Conservation (phyloP, 768 basidiomycete genomes). For the Krasilnikovozyma curviuscula region DNA sequence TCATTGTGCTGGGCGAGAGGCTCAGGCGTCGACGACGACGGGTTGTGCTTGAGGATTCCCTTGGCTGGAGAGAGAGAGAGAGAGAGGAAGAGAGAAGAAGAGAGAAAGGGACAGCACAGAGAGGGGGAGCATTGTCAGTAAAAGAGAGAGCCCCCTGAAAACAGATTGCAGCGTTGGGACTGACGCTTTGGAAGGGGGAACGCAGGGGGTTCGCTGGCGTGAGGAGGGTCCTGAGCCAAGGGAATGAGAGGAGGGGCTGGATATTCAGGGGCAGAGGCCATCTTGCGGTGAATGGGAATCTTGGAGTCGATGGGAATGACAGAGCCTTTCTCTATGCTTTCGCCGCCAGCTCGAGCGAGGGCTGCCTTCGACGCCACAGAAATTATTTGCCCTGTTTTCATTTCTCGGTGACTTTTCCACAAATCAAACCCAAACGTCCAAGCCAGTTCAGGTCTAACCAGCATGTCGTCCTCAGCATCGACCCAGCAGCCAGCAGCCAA, state of each 20-base stretch:
- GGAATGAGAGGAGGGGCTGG: conserved; percentile 10
- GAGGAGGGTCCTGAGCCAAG: not conserved
- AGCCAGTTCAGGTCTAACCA: too few relatives aligned
- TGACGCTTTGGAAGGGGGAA: too few relatives aligned
- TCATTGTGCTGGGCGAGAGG: not conserved
- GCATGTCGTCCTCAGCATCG: too few relatives aligned
- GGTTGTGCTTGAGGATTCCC: conserved; percentile 73
- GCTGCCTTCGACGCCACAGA: not conserved
- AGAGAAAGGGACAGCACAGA: not conserved
- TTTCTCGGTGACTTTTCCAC: too few relatives aligned
- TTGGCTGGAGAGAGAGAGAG: conserved; percentile 40
- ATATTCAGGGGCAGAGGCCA: too few relatives aligned
- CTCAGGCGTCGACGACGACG: conserved; percentile 19
- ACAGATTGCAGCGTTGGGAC: too few relatives aligned
- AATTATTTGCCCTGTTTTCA: not conserved
- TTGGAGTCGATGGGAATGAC: not conserved
- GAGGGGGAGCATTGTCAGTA: not conserved
- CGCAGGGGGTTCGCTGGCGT: too few relatives aligned
- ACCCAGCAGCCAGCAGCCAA: too few relatives aligned
- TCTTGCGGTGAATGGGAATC: conserved; percentile 1
- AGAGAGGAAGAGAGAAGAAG: not conserved
- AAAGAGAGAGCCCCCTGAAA: too few relatives aligned
- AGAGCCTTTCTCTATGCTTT: not conserved
- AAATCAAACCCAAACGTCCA: too few relatives aligned
- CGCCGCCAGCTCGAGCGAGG: not conserved